phyloP scores from a whole-genome alignment of 1,284 basidiomycete species.

The Apiotrichum mycotoxinovorans region DNA sequence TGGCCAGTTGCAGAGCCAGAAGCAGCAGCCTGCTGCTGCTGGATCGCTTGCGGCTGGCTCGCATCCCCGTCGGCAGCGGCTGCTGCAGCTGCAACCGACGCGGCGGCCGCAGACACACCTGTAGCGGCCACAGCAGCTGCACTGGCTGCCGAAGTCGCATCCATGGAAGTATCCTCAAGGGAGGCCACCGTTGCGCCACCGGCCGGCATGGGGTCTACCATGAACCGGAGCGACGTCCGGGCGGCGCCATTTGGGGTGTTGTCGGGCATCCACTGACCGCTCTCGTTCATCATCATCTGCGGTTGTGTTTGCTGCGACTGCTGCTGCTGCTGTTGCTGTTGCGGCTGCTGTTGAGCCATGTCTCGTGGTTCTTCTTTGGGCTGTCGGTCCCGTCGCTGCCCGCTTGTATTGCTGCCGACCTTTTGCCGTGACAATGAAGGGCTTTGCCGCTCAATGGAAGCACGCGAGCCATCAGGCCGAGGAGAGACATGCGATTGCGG shows the following conservation, averaged over 20 bases:
- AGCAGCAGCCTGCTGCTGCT: not conserved
- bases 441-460: not conserved
- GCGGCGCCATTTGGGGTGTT: conserved; percentile 3
- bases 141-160: not conserved
- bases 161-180: not conserved
- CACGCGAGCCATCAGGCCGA: not conserved
- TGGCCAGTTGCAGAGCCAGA: not conserved
- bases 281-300: not conserved
- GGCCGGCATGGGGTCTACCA: conserved; percentile 11
- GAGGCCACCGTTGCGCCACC: conserved; percentile 1
- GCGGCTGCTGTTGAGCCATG: not conserved
- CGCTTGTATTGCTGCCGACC: not conserved
- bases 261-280: conserved; percentile 2
- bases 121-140: conserved; percentile 4
- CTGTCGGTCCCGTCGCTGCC: conserved; percentile 3
- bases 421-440: not conserved
- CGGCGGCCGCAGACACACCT: conserved; percentile 4
- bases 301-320: no score
- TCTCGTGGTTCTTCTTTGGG: not conserved
- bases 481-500: not conserved
- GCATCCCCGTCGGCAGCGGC: not conserved
- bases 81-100: not conserved
- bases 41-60: not conserved
- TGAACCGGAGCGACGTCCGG: conserved; percentile 12
- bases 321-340: conserved; percentile 1